Base-by-base conservation (phyloP, 768 basidiomycete species). In the Suillus alpinus region DNA sequence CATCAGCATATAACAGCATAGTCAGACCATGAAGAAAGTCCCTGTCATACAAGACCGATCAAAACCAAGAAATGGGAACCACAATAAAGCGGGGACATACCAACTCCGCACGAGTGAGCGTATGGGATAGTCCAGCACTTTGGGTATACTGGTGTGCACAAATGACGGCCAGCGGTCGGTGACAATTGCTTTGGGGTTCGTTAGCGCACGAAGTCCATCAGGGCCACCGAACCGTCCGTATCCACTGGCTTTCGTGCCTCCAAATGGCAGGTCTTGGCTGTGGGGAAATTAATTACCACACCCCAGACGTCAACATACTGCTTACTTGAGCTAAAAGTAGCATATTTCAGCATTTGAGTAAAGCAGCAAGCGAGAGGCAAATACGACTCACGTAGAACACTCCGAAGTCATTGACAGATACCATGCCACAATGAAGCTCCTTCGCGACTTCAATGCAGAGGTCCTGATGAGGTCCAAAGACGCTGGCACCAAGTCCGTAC, bases 151-250 rank as follows among this genome's bases (percentile, higher is more conserved):
- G 0, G 97, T 99, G 71, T 94, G 87, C 46, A 95, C 79, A 47
- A 88, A 70, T 37, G 87, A 86, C 59, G 94, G 92, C 83, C 89
- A 94, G 51, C 92, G 84, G 73, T 99, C 97, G 18, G 84, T 79
- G 58, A 92, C 85, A 55, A 99, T 85, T 14, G 89, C 89, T 71
- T 99, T 99, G 57, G 89, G 81, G 68, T 92, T 94, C 49, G 93
- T 95, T 43, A 99, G 77, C 1, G 90, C 80, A 31, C 94, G 86
- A 44, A 99, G 81, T 41, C 97, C 97, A 77, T 99, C 97, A 1
- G 92, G 89, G 29, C 97, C 97, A 65, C 90, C 92, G 67, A 99
- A 97, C 62, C 97, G 86, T 6, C 95, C 96, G 70, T 96, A 95
- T 43, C 96, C 96, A 56, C 91, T 94, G 34, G 81, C 81, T 74